These are phyloP conservation scores for Pseudopyricularia javanii DNA, from an alignment of 2,329 filamentous ascomycete genomes.

Conservation along the genomic window DNA sequence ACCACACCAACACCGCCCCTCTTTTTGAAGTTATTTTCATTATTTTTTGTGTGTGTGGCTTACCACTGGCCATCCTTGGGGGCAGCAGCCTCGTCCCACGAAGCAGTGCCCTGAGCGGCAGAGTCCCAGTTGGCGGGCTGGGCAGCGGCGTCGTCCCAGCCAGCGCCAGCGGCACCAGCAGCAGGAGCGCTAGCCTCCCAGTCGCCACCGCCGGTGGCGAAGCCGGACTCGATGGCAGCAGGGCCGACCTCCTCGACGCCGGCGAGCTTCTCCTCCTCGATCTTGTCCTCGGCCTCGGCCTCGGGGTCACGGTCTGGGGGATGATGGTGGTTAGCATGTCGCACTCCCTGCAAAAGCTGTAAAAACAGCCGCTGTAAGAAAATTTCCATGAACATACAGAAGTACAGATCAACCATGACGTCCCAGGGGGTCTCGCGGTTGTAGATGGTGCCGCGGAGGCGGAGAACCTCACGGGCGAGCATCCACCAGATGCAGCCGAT, in stretches of 20 bases:
- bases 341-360: background rate
- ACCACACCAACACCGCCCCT: background rate
- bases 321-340: background rate
- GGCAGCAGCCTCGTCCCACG: conserved; percentile 32
- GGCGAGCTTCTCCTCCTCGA: conserved; percentile 82
- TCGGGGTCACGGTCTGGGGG: conserved; percentile 90
- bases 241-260: conserved; percentile 75
- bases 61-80: conserved; percentile 43
- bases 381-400: conserved; percentile 52
- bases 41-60: conserved; percentile 8
- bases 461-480: conserved; percentile 98
- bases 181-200: conserved; percentile 74
- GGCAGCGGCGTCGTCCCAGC: conserved; percentile 48
- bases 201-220: conserved; percentile 56
- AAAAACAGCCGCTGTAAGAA: background rate
- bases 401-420: conserved; percentile 99
- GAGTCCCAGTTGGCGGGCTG: conserved; percentile 56
- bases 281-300: conserved; percentile 98
- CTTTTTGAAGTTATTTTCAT: conserved; percentile 2
- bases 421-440: conserved; percentile 97
- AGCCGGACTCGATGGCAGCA: conserved; percentile 66
- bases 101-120: conserved; percentile 40
- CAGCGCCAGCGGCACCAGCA: conserved; percentile 40
- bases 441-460: conserved; percentile 92
- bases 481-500: conserved; percentile 99